Evolutionary conservation across 23 red algal species (phyloP).

Genomic region (Agarophyton chilense): DNA sequence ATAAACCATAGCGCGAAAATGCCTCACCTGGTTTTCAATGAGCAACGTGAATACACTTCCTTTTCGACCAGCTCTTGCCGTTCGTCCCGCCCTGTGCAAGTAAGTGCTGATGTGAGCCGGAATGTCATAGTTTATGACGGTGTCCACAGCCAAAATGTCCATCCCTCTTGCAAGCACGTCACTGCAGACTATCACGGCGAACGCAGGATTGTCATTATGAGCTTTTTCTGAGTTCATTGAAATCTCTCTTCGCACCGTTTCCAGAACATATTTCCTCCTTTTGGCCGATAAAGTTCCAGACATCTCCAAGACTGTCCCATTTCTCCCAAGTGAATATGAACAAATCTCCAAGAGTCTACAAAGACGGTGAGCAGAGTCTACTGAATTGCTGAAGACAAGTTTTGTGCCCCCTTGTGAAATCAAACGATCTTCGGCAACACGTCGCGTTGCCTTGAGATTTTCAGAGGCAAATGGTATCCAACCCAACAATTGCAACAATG

Average conservation of each 20-base stretch:
- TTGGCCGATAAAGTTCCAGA: constrained; percentile 49
- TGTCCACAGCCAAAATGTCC: constrained; percentile 72
- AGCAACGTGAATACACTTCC: constrained; percentile 71
- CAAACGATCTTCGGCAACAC: background rate
- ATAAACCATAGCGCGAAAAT: constrained; percentile 78
- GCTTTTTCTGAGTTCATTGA: background rate
- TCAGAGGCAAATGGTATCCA: constrained; percentile 36
- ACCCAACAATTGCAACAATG: constrained; percentile 43
- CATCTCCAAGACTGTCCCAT: constrained; percentile 61
- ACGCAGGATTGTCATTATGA: background rate
- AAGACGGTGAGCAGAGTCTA: constrained; percentile 78
- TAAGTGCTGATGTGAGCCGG: constrained; percentile 83
- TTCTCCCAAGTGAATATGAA: background rate
- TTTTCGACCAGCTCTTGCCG: constrained; percentile 77
- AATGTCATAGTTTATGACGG: constrained; percentile 91
- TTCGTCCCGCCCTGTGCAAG: constrained; percentile 90
- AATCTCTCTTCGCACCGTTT: constrained; percentile 22
- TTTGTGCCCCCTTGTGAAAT: constrained; percentile 24
- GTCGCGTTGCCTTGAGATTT: background rate
- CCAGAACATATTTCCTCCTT: constrained; percentile 52
- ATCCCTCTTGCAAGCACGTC: constrained; percentile 92
- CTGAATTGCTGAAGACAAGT: constrained; percentile 84
- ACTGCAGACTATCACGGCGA: constrained; percentile 76
- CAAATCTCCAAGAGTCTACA: constrained; percentile 71
- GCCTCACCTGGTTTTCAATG: constrained; percentile 60